These are phyloP conservation scores for Laetiporus sulphureus DNA, from an alignment of 1,284 basidiomycete genomes.

Conservation along the genomic window DNA sequence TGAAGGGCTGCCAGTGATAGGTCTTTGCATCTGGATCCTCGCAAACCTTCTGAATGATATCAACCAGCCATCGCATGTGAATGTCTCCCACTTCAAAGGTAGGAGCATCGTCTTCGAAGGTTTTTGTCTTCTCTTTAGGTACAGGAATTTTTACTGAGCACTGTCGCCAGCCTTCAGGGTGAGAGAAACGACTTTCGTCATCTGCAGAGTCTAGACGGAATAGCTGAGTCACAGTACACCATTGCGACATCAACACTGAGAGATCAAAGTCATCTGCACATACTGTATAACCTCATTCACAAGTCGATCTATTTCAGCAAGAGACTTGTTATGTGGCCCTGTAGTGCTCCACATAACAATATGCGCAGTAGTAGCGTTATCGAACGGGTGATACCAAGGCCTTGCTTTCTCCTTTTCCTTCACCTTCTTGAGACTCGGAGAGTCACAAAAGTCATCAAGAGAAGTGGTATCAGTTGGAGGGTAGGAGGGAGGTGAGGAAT, in stretches of 20 bases:
- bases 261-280: too few relatives aligned
- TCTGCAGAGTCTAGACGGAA: too few relatives aligned
- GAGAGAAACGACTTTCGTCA: too few relatives aligned
- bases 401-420: too few relatives aligned
- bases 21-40: constrained; percentile 1
- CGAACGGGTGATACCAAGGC: background rate
- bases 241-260: too few relatives aligned
- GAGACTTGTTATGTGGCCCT: background rate
- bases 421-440: background rate
- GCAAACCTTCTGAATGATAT: constrained; percentile 7
- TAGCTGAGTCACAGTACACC: constrained; percentile 1
- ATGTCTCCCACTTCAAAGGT: constrained; percentile 20
- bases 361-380: constrained; percentile 9
- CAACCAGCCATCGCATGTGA: constrained; percentile 8
- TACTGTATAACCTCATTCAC: constrained; percentile 10
- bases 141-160: constrained; percentile 18
- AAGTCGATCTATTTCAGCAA: constrained; percentile 7
- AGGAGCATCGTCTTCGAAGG: constrained; percentile 19
- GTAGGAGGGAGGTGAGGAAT: background rate
- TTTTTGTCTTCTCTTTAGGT: constrained; percentile 12
- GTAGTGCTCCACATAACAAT: background rate
- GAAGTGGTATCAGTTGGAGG: background rate
- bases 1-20: constrained; percentile 6
- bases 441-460: background rate
- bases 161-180: constrained; percentile 23